Evolutionary conservation across 441 rosid species (phyloP).

Genomic region (Heliophila coronopifolia): DNA sequence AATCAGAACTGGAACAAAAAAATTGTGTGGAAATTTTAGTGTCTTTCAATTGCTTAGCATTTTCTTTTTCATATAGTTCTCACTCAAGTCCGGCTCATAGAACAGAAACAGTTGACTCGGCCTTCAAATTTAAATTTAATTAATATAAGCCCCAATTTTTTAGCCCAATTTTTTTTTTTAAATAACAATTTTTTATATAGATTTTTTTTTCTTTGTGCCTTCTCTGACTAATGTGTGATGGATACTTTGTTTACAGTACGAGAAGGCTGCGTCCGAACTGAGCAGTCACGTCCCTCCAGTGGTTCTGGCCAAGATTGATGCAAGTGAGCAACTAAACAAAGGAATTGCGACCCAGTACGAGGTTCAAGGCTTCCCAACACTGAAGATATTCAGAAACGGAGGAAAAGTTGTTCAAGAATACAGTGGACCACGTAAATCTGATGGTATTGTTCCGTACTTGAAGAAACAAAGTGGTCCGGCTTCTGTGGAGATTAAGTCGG

Average conservation of each 20-base stretch:
- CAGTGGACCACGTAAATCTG: constrained; percentile 92
- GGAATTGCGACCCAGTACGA: constrained; percentile 52
- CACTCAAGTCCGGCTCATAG: too few relatives aligned
- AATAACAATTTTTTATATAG: too few relatives aligned
- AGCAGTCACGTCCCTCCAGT: constrained; percentile 61
- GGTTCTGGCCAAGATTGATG: constrained; percentile 82
- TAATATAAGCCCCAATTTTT: too few relatives aligned
- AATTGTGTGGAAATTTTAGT: not conserved
- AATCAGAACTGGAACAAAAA: too few relatives aligned
- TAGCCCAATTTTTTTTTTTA: too few relatives aligned
- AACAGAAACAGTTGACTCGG: too few relatives aligned
- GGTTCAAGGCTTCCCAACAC: constrained; percentile 76
- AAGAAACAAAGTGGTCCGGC: constrained; percentile 93
- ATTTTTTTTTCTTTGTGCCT: too few relatives aligned
- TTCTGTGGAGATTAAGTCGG: constrained; percentile 69
- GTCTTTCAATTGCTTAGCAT: not conserved
- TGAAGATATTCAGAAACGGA: constrained; percentile 81
- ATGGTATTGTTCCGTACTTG: constrained; percentile 77
- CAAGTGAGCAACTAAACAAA: constrained; percentile 66
- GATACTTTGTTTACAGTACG: constrained; percentile 46
- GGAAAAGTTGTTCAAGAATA: constrained; percentile 69
- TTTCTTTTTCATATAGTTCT: too few relatives aligned
- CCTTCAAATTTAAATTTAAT: too few relatives aligned
- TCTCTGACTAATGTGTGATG: not conserved
- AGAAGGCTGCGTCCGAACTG: constrained; percentile 80